Evolutionary conservation across 176 grass and related monocot species (phyloP), one percentile per base, ranked within the genome.

Genomic region (Musa troglodytarum): DNA sequence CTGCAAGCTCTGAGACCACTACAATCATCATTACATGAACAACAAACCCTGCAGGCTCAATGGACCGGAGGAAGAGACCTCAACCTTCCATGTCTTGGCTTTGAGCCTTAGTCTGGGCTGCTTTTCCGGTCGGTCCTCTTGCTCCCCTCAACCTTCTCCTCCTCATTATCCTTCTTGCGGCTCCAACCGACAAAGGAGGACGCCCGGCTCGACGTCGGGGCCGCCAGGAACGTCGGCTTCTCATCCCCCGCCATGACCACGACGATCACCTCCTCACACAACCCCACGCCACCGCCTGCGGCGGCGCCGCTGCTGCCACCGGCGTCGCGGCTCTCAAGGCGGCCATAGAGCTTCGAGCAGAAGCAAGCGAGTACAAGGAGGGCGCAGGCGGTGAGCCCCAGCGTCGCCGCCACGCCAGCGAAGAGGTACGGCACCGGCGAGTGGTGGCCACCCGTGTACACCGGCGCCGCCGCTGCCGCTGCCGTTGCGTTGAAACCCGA

Each of bases 341-440:
- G 91, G 25, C 88, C 90, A 13, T 90, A 98, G 15, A 93, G 69
- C 83, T 98, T 98, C 90, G 90, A 98, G 86, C 93, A 98, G 49
- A 90, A 93, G 80, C 94, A 98, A 1, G 94, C 94, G 29, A 98
- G 88, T 64, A 98, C 87, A 26, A 98, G 88, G 49, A 98, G 90
- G 1, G 94, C 94, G 50, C 93, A 87, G 70, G 94, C 90, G 69
- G 93, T 98, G 68, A 98, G 90, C 4, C 94, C 94, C 17, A 98
- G 83, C 94, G 93, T 98, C 2, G 94, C 86, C 9, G 94, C 94
- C 3, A 98, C 84, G 23, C 94, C 90, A 43, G 88, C 94, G 73
- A 98, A 98, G 26, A 98, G 88, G 84, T 93, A 98, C 63, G 94
- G 90, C 52, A 98, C 90, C 69, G 94, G 94, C 55, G 94, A 98